phyloP scores from a whole-genome alignment of 2,329 filamentous ascomycete species.

The Apiospora koreana region DNA sequence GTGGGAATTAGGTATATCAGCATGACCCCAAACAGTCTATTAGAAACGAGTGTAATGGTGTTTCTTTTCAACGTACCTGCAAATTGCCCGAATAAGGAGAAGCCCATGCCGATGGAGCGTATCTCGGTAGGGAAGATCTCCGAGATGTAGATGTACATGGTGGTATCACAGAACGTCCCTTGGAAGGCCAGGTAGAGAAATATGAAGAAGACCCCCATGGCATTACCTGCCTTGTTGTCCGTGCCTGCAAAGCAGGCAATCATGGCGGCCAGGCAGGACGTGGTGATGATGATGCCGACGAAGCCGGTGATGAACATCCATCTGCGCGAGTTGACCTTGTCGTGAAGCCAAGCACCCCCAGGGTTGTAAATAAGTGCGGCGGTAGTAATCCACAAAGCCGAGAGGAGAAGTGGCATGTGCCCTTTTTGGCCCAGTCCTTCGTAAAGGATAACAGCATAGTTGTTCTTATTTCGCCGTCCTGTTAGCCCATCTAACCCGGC shows the following conservation, averaged over 20 bases:
- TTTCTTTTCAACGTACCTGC: constrained; percentile 23
- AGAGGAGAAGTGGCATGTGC: constrained; percentile 41
- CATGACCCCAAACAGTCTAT: background rate
- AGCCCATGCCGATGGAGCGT: constrained; percentile 52
- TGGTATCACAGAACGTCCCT: constrained; percentile 41
- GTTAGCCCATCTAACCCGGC: background rate
- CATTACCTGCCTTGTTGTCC: constrained; percentile 39
- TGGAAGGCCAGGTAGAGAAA: constrained; percentile 52
- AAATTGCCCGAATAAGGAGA: constrained; percentile 52
- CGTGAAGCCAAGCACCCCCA: constrained; percentile 48
- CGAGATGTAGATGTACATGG: constrained; percentile 40
- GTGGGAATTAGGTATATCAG: background rate
- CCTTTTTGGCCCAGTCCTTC: constrained; percentile 40
- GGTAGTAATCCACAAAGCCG: constrained; percentile 42
- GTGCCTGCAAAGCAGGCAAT: constrained; percentile 38
- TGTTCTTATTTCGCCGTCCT: constrained; percentile 36
- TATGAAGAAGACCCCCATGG: constrained; percentile 43
- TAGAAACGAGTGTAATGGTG: background rate
- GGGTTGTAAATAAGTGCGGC: constrained; percentile 51
- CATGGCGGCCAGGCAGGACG: constrained; percentile 34
- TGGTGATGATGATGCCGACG: constrained; percentile 41
- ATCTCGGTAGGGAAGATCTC: constrained; percentile 48
- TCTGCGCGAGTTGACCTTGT: constrained; percentile 49
- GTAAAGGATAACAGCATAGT: constrained; percentile 40
- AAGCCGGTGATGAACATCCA: constrained; percentile 42